These are phyloP conservation scores for Leishmania arabica DNA, from an alignment of 208 protist species.

Conservation along the genomic window DNA sequence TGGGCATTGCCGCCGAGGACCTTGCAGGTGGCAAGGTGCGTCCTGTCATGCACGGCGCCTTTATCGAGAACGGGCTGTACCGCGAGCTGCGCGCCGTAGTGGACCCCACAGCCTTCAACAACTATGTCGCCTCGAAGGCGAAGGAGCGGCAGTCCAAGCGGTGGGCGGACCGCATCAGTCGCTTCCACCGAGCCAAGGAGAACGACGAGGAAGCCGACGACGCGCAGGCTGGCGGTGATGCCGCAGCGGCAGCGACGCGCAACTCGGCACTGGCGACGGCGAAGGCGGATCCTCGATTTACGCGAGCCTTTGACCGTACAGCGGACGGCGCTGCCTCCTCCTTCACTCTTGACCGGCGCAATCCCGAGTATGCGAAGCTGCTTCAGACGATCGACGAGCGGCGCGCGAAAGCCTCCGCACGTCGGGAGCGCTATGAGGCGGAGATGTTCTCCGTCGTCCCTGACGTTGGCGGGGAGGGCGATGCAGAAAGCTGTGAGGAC, in stretches of 20 bases:
- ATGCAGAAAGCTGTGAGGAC: neutral
- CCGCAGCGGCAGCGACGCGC: neutral
- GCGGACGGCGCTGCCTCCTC: slow-evolving; percentile 41
- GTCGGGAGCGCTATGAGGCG: slow-evolving; percentile 72
- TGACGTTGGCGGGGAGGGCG: slow-evolving; percentile 33
- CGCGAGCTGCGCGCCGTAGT: slow-evolving; percentile 84
- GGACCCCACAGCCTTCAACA: slow-evolving; percentile 92
- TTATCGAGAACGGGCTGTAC: slow-evolving; percentile 95
- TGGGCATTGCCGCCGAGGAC: slow-evolving; percentile 84
- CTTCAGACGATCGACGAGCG: slow-evolving; percentile 80
- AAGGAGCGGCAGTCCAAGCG: slow-evolving; percentile 61
- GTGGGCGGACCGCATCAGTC: slow-evolving; percentile 85
- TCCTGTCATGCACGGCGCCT: slow-evolving; percentile 98
- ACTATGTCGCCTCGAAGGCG: slow-evolving; percentile 59
- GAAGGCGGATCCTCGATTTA: slow-evolving; percentile 75
- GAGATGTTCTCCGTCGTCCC: slow-evolving; percentile 82
- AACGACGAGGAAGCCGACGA: slow-evolving; percentile 18
- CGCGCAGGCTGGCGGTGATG: neutral
- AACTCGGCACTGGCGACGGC: slow-evolving; percentile 41
- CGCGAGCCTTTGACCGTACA: slow-evolving; percentile 53
- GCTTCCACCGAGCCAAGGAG: slow-evolving; percentile 59
- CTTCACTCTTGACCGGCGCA: slow-evolving; percentile 76
- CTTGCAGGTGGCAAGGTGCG: slow-evolving; percentile 93
- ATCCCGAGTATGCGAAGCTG: slow-evolving; percentile 85
- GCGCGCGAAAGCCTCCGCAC: slow-evolving; percentile 61